A percentile compares a stretch with the other conserved stretches of the same genome.
Conservation (phyloP, 2,329 filamentous ascomycete genomes). For the Penicillium sp. region DNA sequence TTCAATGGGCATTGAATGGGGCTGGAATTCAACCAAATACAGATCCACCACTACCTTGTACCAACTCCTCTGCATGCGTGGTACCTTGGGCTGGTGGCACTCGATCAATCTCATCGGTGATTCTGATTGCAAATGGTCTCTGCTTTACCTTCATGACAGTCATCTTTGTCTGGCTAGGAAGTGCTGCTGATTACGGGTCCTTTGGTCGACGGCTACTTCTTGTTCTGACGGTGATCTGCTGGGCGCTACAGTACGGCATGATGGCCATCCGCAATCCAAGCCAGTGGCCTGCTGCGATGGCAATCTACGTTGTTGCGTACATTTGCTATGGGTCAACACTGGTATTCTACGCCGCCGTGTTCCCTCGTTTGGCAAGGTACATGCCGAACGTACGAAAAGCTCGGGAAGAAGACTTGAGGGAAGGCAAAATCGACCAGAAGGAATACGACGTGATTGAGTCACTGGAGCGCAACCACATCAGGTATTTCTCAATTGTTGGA, state of each 20-base stretch:
- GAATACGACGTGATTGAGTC: slow-evolving; percentile 41
- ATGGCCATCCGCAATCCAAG: slow-evolving; percentile 31
- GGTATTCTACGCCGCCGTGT: slow-evolving; percentile 41
- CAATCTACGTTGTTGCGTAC: slow-evolving; percentile 37
- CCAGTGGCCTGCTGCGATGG: slow-evolving; percentile 40
- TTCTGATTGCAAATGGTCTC: slow-evolving; percentile 40
- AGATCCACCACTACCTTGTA: slow-evolving; percentile 26
- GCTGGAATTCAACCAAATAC: slow-evolving; percentile 36
- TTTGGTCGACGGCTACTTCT: slow-evolving; percentile 40
- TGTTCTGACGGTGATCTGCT: slow-evolving; percentile 36
- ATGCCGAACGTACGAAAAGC: slow-evolving; percentile 40
- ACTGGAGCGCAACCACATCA: slow-evolving; percentile 39
- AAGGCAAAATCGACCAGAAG: slow-evolving; percentile 33
- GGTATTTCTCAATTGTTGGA: slow-evolving; percentile 12
- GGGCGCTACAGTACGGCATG: slow-evolving; percentile 39
- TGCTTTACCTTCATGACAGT: slow-evolving; percentile 41
- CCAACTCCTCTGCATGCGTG: slow-evolving; percentile 33
- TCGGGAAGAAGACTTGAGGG: slow-evolving; percentile 36
- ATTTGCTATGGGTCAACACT: slow-evolving; percentile 38
- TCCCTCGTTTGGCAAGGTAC: slow-evolving; percentile 36
- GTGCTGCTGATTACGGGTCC: slow-evolving; percentile 40
- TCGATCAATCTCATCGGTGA: slow-evolving; percentile 34
- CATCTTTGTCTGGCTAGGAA: slow-evolving; percentile 39
- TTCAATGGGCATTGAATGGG: slow-evolving; percentile 37
- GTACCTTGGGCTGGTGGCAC: slow-evolving; percentile 37